Evolutionary conservation across 257 asterid genomes (phyloP), one percentile per base, ranked within the genome.

Genomic region (Jacaranda copaia): DNA sequence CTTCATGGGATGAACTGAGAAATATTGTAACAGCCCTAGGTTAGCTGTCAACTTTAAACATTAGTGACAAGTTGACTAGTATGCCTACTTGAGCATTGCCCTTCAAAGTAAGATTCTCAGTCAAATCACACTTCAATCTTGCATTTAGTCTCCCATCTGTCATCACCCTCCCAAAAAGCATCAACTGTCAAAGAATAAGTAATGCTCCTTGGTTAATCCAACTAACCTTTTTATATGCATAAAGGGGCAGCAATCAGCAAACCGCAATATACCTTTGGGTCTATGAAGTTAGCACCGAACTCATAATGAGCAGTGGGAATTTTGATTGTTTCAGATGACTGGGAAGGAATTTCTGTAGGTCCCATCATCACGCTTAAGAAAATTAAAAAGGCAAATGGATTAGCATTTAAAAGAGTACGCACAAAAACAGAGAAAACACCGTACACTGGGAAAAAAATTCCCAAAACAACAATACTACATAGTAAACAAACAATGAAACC

Each of bases 261-360:
- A 40, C 53, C 58, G 49, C 57, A 45, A n/a, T 58, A 72, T 62
- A 87, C 93, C 92, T 85, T 83, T 68, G 97, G 98, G 78, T 93
- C 99, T 20, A 93, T 67, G 74, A 83, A 93, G 83, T 96, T 96
- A 52, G 98, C 98, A 68, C 99, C 99, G 79, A 96, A 96, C 86
- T 96, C 99, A 77, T 96, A 96, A 76, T 96, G 85, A 38, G 98
- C 91, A 35, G 95, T 87, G 65, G 99, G 98, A 38, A 96, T 77
- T 85, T 96, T 96, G 68, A 96, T 88, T 1, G 87, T 80, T 81
- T 96, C 98, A 45, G 98, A 19, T 69, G 98, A 91, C 88, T 92
- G 99, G 16, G 96, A 83, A 73, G 99, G 98, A 84, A 96, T 76
- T 73, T 93, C 99, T 2, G 97, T 90, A 45, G 98, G 97, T 25